Conservation (phyloP, 345 rosid genomes). For the Euphorbia lathyris region DNA sequence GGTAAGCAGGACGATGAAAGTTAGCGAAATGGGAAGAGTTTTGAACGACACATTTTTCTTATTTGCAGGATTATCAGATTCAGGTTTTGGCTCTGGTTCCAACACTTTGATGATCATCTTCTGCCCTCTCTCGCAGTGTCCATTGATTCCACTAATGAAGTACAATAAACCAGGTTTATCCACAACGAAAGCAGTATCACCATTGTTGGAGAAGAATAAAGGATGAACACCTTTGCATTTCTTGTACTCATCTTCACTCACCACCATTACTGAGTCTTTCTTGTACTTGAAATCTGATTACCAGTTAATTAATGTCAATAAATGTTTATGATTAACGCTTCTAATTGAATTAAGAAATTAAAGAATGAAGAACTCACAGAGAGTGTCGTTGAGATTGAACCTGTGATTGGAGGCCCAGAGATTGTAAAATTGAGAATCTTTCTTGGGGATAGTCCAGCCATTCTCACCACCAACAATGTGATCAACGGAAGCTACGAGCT, state of each 20-base stretch:
- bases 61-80: too few relatives aligned
- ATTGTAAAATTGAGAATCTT: conserved; percentile 15
- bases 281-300: conserved; percentile 38
- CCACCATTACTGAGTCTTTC: conserved; percentile 56
- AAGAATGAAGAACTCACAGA: conserved; percentile 14
- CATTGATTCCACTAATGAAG: conserved; percentile 56
- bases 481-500: conserved; percentile 11
- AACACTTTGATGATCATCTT: conserved; percentile 71
- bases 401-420: conserved; percentile 23
- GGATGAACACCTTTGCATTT: conserved; percentile 52
- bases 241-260: conserved; percentile 59
- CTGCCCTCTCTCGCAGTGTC: conserved; percentile 59
- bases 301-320: too few relatives aligned
- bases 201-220: conserved; percentile 50
- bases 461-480: conserved; percentile 21
- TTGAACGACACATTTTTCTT: conserved; percentile 1
- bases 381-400: conserved; percentile 23
- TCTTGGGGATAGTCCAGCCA: conserved; percentile 20
- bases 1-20: not conserved
- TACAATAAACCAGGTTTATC: conserved; percentile 56
- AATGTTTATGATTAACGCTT: not conserved
- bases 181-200: conserved; percentile 37
- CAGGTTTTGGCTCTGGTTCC: conserved; percentile 32
- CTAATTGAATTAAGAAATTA: not conserved
- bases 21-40: conserved; percentile 1